Conservation (phyloP, 805 yeast genomes). For the Wickerhamomyces kurtzmanii region DNA sequence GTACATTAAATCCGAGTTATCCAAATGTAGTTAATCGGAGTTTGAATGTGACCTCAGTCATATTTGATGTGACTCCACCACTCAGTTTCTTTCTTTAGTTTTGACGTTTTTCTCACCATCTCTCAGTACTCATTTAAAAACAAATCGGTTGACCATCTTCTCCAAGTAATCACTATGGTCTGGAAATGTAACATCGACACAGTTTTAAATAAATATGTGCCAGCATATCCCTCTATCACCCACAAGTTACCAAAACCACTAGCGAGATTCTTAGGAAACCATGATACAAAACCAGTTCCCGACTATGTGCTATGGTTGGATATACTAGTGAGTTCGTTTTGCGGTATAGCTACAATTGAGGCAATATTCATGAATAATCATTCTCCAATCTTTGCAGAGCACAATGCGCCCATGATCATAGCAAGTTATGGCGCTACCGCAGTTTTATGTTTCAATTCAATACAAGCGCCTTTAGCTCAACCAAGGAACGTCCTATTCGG, state of each 20-base stretch:
- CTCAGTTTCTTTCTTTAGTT: too few relatives aligned
- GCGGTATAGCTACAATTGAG: constrained; percentile 34
- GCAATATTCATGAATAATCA: constrained; percentile 30
- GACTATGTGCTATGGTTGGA: constrained; percentile 38
- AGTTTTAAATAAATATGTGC: constrained; percentile 9
- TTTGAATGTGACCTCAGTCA: too few relatives aligned
- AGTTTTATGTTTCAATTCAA: constrained; percentile 44
- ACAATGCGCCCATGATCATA: constrained; percentile 36
- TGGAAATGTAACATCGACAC: constrained; percentile 9
- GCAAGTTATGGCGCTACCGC: constrained; percentile 59
- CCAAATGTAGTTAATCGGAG: too few relatives aligned
- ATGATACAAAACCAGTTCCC: constrained; percentile 17
- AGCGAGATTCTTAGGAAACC: constrained; percentile 30
- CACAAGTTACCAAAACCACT: constrained; percentile 24
- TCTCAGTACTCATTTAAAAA: too few relatives aligned
- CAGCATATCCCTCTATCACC: constrained; percentile 15
- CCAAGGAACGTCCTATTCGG: constrained; percentile 53
- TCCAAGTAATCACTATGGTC: too few relatives aligned
- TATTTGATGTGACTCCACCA: too few relatives aligned
- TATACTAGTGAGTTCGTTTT: constrained; percentile 31
- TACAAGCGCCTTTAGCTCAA: constrained; percentile 51
- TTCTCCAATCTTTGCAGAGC: constrained; percentile 24
- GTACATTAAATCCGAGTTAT: too few relatives aligned
- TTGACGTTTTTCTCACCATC: too few relatives aligned
- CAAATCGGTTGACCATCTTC: too few relatives aligned